phyloP scores from a whole-genome alignment of 306 rosid species.

The Glycine soja region DNA sequence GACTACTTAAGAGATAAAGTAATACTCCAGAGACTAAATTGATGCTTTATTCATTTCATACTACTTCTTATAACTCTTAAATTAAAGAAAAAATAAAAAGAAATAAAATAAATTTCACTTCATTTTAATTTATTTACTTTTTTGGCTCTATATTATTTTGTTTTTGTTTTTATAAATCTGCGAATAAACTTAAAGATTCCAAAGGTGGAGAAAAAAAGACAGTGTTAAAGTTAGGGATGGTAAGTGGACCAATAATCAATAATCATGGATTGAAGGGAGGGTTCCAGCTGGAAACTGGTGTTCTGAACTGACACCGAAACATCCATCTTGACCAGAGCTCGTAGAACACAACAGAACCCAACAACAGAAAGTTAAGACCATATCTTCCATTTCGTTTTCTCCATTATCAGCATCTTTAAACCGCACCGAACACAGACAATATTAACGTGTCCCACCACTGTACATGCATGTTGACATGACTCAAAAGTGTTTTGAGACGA shows the following conservation, averaged over 20 bases:
- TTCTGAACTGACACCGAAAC: neutral
- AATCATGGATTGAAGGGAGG: neutral
- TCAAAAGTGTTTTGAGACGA: too few species aligned
- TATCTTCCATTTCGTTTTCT: neutral
- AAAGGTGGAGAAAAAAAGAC: neutral
- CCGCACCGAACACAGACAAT: neutral
- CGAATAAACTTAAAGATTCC: neutral
- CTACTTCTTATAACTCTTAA: too few species aligned
- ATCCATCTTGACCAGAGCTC: neutral
- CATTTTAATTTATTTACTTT: too few species aligned
- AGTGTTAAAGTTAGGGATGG: neutral
- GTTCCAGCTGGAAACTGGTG: slow-evolving; percentile 35
- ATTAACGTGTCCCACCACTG: neutral
- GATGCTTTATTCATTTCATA: too few species aligned
- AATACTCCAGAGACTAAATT: too few species aligned
- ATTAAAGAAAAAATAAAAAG: too few species aligned
- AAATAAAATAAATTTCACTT: too few species aligned
- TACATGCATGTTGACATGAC: neutral
- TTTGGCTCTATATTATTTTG: too few species aligned
- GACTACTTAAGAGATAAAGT: too few species aligned
- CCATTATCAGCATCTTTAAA: neutral
- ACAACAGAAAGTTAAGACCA: neutral
- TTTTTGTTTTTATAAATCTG: too few species aligned
- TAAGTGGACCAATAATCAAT: neutral
- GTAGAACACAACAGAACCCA: neutral